Percentiles rank a stretch among this genome's conserved stretches.
Conservation (phyloP, 139 green algal species). For the Choricystis sp. region DNA sequence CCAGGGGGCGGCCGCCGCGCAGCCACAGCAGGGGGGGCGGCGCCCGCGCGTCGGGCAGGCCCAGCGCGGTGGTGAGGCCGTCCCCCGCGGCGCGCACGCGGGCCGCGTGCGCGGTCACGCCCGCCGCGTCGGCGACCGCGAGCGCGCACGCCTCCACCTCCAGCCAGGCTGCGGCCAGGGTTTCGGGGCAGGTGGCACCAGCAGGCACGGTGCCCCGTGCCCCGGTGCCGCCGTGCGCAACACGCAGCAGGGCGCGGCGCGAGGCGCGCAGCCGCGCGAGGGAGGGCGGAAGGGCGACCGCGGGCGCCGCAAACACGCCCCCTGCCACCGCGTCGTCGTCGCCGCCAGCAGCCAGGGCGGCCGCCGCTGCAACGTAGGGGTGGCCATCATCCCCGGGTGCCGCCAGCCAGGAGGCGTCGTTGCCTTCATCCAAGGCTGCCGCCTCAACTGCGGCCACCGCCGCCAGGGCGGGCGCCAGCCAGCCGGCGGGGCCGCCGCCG, state of each 20-base stretch:
- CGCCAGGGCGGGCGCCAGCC: slow-evolving; percentile 22
- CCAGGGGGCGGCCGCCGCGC: background rate
- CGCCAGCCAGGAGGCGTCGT: background rate
- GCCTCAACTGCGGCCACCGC: slow-evolving; percentile 24
- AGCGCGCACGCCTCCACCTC: no score
- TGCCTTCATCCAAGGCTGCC: slow-evolving; percentile 6
- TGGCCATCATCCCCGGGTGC: no score
- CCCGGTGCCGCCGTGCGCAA: no score
- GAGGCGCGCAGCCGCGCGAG: background rate
- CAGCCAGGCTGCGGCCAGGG: background rate
- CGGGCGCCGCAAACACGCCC: background rate
- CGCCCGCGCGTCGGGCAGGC: background rate
- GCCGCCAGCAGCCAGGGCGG: background rate
- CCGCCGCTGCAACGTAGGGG: background rate
- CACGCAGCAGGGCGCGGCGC: background rate
- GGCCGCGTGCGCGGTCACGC: no score
- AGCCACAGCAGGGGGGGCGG: background rate
- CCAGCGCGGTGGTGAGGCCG: background rate
- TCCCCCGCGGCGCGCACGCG: no score
- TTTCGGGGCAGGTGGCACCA: background rate
- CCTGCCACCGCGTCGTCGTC: background rate
- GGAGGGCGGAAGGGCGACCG: background rate
- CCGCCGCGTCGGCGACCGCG: no score
- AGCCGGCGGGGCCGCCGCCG: slow-evolving; percentile 18
- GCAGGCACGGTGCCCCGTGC: no score